Evolutionary conservation across 768 basidiomycete genomes (phyloP).

Genomic region (Tephrocybe sp.): DNA sequence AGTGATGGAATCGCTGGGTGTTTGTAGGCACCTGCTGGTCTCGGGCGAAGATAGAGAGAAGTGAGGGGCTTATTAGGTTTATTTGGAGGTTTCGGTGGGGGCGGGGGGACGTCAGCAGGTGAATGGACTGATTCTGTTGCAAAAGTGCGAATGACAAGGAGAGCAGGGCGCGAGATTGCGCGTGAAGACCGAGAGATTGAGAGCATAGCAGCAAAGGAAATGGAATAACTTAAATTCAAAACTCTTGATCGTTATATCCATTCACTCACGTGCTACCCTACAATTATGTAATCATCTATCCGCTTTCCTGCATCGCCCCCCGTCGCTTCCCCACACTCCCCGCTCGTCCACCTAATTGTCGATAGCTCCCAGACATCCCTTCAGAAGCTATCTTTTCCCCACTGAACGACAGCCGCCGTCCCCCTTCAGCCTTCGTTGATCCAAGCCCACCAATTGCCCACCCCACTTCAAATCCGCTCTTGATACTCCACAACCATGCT

Average conservation of each 20-base stretch:
- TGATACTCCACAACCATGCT: constrained; percentile 89
- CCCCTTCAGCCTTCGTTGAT: constrained; percentile 8
- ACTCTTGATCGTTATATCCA: too few relatives aligned
- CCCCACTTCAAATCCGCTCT: constrained; percentile 70
- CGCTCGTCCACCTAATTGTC: constrained; percentile 21
- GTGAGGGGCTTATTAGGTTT: constrained; percentile 28
- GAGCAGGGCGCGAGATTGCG: constrained; percentile 17
- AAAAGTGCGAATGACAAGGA: constrained; percentile 35
- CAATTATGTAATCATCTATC: constrained; percentile 3
- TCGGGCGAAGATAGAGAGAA: constrained; percentile 44
- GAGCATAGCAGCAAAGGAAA: too few relatives aligned
- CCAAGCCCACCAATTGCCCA: constrained; percentile 73
- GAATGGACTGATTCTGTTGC: constrained; percentile 40
- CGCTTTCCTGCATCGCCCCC: constrained; percentile 7
- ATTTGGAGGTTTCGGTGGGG: constrained; percentile 27
- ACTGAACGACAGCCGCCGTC: constrained; percentile 5
- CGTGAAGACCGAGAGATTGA: constrained; percentile 1
- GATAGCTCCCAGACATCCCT: constrained; percentile 8
- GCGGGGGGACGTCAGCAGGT: constrained; percentile 33
- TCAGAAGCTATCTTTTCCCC: constrained; percentile 4
- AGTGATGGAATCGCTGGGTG: constrained; percentile 46
- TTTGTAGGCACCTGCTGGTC: constrained; percentile 37
- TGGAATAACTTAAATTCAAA: too few relatives aligned
- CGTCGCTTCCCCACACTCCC: constrained; percentile 18
- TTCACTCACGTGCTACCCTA: too few relatives aligned